Percentiles rank a stretch among this genome's conserved stretches.
Evolutionary conservation across 345 rosid species (phyloP).

Genomic region (Eucalyptus urophylla): DNA sequence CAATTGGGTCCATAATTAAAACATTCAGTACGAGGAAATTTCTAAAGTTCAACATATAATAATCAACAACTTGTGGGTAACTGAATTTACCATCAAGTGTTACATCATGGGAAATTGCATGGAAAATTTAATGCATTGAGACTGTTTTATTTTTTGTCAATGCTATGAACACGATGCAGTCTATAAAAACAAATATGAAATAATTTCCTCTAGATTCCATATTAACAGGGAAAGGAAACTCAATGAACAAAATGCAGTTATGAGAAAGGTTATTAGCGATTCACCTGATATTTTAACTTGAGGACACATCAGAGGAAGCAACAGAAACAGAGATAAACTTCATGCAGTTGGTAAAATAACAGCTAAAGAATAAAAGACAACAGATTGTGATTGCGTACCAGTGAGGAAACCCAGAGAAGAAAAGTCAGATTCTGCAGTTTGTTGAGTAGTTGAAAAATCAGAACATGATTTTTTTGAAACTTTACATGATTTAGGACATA

Average conservation of each 20-base stretch:
- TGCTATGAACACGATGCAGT: neutral
- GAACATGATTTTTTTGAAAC: conserved; percentile 38
- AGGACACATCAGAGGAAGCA: neutral
- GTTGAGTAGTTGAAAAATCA: conserved; percentile 12
- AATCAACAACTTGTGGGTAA: neutral
- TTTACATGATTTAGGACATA: conserved; percentile 35
- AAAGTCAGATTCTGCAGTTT: conserved; percentile 11
- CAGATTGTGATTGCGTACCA: neutral
- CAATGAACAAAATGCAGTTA: neutral
- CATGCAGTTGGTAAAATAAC: neutral
- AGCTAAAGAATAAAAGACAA: neutral
- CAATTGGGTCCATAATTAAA: neutral
- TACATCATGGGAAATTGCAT: neutral
- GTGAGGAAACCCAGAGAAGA: conserved; percentile 3
- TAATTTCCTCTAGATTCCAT: neutral
- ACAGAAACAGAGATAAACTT: neutral
- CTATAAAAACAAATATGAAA: neutral
- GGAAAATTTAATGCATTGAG: neutral
- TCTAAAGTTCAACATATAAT: neutral
- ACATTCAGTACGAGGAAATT: neutral
- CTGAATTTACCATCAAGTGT: neutral
- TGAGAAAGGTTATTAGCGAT: neutral
- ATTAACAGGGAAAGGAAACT: neutral
- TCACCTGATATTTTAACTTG: neutral
- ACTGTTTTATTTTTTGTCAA: neutral